Percentiles rank a stretch among this genome's conserved stretches.
These are phyloP conservation scores for Pseudocercospora eumusae DNA, from an alignment of 2,329 filamentous ascomycete genomes.

Conservation along the genomic window DNA sequence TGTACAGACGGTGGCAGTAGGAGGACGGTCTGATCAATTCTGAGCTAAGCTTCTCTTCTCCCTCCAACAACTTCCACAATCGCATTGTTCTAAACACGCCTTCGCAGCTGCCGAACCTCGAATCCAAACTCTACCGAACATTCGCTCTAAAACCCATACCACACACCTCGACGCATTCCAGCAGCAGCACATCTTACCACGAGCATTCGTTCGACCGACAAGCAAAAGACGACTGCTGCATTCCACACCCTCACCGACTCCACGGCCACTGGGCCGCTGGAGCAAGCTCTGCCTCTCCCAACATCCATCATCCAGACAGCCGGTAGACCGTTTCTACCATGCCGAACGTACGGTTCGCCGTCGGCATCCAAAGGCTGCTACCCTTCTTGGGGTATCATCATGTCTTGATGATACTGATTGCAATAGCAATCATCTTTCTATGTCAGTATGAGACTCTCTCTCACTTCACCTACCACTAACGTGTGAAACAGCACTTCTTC, in stretches of 20 bases:
- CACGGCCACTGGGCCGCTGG: constrained; percentile 31
- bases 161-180: constrained; percentile 8
- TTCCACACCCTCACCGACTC: constrained; percentile 30
- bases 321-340: constrained; percentile 44
- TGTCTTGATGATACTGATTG: constrained; percentile 97
- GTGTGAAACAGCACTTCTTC: constrained; percentile 68
- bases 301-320: constrained; percentile 33
- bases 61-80: constrained; percentile 1
- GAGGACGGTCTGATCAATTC: constrained; percentile 4
- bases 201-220: constrained; percentile 18
- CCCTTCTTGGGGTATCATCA: constrained; percentile 71
- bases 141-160: background rate
- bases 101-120: constrained; percentile 3
- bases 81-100: background rate
- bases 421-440: constrained; percentile 86
- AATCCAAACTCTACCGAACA: constrained; percentile 2
- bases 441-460: constrained; percentile 62
- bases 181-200: constrained; percentile 14
- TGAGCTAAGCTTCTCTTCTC: constrained; percentile 10
- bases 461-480: constrained; percentile 6
- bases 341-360: constrained; percentile 53
- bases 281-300: constrained; percentile 11
- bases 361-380: constrained; percentile 58
- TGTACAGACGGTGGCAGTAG: constrained; percentile 1
- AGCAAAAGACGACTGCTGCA: constrained; percentile 16